A percentile compares a stretch with the other conserved stretches of the same genome.
Evolutionary conservation across 2,329 filamentous ascomycete species (phyloP).

Genomic region (Fusarium secorum): DNA sequence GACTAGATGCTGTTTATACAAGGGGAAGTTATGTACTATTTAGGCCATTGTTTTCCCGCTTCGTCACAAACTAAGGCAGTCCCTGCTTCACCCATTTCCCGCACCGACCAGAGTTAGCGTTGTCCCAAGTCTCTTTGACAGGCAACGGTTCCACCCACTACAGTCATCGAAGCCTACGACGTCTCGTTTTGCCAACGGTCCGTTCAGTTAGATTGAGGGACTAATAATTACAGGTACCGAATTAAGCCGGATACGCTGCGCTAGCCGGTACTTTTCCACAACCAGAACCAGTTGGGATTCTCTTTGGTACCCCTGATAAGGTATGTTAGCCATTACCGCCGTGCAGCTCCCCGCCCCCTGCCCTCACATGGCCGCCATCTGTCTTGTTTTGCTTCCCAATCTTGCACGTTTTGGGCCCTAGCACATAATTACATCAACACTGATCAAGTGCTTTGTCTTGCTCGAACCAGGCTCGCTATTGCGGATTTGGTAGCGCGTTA

Average conservation of each 20-base stretch:
- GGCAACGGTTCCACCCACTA: constrained; percentile 39
- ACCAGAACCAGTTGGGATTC: not conserved
- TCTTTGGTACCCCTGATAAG: not conserved
- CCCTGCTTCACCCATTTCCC: constrained; percentile 34
- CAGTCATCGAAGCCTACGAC: constrained; percentile 25
- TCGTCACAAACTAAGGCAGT: constrained; percentile 3
- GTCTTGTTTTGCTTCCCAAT: constrained; percentile 27
- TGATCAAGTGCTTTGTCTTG: not conserved
- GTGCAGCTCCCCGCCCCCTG: constrained; percentile 27
- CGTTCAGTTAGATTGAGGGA: constrained; percentile 12
- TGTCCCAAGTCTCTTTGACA: constrained; percentile 37
- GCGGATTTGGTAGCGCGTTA: not conserved
- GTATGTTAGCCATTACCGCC: constrained; percentile 18
- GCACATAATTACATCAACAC: constrained; percentile 19
- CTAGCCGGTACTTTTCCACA: not conserved
- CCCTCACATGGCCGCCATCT: constrained; percentile 33
- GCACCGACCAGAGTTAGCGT: constrained; percentile 33
- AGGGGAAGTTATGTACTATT: not conserved
- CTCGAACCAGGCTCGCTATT: not conserved
- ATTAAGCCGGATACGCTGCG: not conserved
- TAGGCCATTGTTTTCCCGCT: not conserved
- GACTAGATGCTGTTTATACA: not conserved
- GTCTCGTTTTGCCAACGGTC: constrained; percentile 33
- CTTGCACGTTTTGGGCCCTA: constrained; percentile 10
- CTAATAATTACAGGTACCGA: not conserved